Percentiles rank a stretch among this genome's conserved stretches.
Conservation (phyloP, 306 rosid species). For the Rosa rugosa region DNA sequence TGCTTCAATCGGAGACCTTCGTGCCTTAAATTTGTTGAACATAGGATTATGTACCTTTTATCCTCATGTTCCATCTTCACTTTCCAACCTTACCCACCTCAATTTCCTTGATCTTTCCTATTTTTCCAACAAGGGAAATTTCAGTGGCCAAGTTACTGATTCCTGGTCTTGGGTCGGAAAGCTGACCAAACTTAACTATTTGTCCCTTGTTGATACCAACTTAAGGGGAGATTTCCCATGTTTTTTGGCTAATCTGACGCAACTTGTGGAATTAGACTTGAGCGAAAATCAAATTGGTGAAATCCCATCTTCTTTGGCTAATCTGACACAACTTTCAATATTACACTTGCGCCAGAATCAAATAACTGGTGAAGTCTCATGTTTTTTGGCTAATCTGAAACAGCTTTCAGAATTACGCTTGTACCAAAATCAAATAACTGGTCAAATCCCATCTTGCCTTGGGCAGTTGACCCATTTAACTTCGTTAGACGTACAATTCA, state of each 20-base stretch:
- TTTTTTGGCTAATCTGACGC: slow-evolving; percentile 26
- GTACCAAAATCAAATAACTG: background rate
- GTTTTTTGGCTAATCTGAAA: background rate
- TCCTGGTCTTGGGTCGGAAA: too few species aligned
- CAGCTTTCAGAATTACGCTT: background rate
- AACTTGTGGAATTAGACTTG: background rate
- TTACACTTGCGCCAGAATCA: background rate
- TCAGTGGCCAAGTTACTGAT: too few species aligned
- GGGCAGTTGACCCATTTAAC: background rate
- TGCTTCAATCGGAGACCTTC: slow-evolving; percentile 27
- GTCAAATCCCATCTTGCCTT: background rate
- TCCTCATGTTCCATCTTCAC: background rate
- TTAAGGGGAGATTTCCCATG: too few species aligned
- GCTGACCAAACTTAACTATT: too few species aligned
- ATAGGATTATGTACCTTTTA: background rate
- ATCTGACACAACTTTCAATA: background rate
- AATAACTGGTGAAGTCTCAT: background rate
- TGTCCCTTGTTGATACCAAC: too few species aligned
- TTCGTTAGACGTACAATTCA: background rate
- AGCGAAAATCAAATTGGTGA: background rate
- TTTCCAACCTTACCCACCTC: too few species aligned
- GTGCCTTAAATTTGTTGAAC: background rate
- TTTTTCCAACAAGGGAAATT: too few species aligned
- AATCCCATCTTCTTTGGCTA: background rate
- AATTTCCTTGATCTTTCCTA: too few species aligned